Evolutionary conservation across 352 stramenopile genomes (phyloP), one percentile per base, ranked within the genome.

Genomic region (Globisporangium uncinulatum): DNA sequence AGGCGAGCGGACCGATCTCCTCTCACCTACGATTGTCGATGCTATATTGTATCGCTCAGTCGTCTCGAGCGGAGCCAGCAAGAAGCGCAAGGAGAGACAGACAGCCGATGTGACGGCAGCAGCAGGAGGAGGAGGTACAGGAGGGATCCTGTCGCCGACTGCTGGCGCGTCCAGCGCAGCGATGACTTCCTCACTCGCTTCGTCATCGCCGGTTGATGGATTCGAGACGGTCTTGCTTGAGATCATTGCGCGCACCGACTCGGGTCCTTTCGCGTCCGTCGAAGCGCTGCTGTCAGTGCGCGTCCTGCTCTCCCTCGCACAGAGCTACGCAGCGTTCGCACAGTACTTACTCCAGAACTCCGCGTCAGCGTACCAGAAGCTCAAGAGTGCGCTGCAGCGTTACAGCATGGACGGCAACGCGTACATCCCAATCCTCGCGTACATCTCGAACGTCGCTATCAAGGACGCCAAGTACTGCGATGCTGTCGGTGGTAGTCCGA

Each of bases 351-450:
- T 83, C 15, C 59, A 68, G 24, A 78, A 57, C 32, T 63, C 65
- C 1, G 58, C 54, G 0, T 29, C 59, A 20, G 39, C 75, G 15
- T 31, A 69, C 4, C 45, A 65, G 3, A 82, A 71, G 19, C 54
- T 93, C 31, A 85, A 85, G 54, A 49, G 65, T 19, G 72, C 69
- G 15, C 50, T 93, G 4, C 39, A 59, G 32, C 45, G 45, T 7
- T 86, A 84, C 58, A 83, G 70, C 48, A 70, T 57, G 0, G 63
- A 87, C 31, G 75, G 52, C 34, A 73, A 71, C 47, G 64, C 79
- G 24, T 89, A 75, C 59, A 83, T 79, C 1, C 79, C 80, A 0
- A 42, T 93, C 4, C 48, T 93, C 14, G 80, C 79, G 21, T 90
- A 83, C 39, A 54, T 89, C 17, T 83, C 69, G 6, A 76, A 77